Evolutionary conservation across 306 rosid genomes (phyloP).

Genomic region (Dalbergia cultrata): DNA sequence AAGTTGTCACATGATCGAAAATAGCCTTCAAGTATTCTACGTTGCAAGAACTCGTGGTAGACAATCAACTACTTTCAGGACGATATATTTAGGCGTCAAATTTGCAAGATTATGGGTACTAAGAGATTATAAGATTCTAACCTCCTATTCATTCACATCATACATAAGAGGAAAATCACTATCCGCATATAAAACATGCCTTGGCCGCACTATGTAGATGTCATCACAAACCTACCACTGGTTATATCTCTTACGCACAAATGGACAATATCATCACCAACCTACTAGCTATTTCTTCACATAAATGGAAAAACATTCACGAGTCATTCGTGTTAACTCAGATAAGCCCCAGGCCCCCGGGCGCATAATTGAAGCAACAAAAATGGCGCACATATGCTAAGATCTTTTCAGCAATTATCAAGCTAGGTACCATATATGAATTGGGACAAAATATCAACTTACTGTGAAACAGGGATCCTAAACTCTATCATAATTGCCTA

Average conservation of each 20-base stretch:
- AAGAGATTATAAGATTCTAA: background rate
- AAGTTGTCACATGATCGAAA: background rate
- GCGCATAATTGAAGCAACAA: slow-evolving; percentile 10
- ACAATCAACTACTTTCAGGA: background rate
- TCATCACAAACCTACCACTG: background rate
- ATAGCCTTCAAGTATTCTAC: background rate
- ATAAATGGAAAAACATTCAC: slow-evolving; percentile 16
- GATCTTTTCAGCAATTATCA: background rate
- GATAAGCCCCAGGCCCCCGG: background rate
- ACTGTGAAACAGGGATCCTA: background rate
- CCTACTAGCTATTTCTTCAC: background rate
- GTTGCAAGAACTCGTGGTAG: background rate
- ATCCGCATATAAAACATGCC: background rate
- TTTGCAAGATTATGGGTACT: background rate
- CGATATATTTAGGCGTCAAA: background rate
- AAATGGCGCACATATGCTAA: slow-evolving; percentile 9
- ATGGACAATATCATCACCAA: background rate
- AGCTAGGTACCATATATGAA: background rate
- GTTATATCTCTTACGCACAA: slow-evolving; percentile 3
- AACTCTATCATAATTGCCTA: background rate
- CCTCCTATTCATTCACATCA: no score
- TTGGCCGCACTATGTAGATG: background rate
- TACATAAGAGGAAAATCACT: background rate
- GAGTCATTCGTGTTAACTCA: slow-evolving; percentile 1
- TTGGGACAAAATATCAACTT: background rate